Conservation (phyloP, 768 basidiomycete species). For the Termitomyces sp. region DNA sequence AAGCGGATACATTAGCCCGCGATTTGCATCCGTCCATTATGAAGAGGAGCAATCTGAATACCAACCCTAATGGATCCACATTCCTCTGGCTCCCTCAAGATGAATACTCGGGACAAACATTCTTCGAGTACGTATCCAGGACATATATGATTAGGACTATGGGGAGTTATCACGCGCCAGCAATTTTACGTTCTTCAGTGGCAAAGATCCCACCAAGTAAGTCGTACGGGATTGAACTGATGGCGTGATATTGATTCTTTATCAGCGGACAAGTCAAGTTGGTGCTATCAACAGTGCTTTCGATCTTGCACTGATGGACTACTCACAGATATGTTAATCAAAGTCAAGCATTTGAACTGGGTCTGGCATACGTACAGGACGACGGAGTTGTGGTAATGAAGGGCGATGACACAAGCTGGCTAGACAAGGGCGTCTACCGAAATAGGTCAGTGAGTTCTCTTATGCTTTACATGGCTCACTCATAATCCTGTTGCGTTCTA, state of each 20-base stretch:
- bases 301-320: slow-evolving; percentile 8
- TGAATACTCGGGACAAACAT: slow-evolving; percentile 57
- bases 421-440: slow-evolving; percentile 49
- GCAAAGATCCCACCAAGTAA: slow-evolving; percentile 65
- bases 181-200: slow-evolving; percentile 54
- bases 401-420: slow-evolving; percentile 60
- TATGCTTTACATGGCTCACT: background rate
- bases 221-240: slow-evolving; percentile 16
- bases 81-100: slow-evolving; percentile 68
- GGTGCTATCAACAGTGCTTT: slow-evolving; percentile 18
- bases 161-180: slow-evolving; percentile 22
- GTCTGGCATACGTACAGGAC: slow-evolving; percentile 52
- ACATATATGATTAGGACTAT: background rate
- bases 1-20: background rate
- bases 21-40: slow-evolving; percentile 5
- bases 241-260: slow-evolving; percentile 10
- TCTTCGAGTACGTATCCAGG: slow-evolving; percentile 58
- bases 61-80: slow-evolving; percentile 39
- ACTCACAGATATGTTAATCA: slow-evolving; percentile 55
- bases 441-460: slow-evolving; percentile 42
- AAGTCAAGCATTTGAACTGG: slow-evolving; percentile 43
- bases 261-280: slow-evolving; percentile 68
- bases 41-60: slow-evolving; percentile 28
- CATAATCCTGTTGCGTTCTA: background rate
- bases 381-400: slow-evolving; percentile 69